Conservation (phyloP, 2,329 filamentous ascomycete genomes). For the Microdochium bolleyi region DNA sequence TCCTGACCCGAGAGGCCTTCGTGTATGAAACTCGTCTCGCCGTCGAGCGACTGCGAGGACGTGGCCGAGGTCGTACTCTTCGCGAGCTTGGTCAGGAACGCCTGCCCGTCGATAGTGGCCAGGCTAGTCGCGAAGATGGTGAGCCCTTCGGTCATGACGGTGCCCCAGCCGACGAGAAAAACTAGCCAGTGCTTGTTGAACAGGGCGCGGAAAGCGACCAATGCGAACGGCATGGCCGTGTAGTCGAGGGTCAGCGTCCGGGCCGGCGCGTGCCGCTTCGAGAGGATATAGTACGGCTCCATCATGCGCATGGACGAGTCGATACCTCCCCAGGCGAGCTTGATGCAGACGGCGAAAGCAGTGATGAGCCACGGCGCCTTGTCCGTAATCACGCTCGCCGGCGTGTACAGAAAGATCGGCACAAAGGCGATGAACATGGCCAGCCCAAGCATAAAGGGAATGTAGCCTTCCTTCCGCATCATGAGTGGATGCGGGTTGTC, state of each 20-base stretch:
- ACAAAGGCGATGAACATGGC: constrained; percentile 48
- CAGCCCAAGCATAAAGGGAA: constrained; percentile 53
- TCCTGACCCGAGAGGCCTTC: constrained; percentile 39
- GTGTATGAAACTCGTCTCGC: constrained; percentile 25
- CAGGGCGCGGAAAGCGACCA: constrained; percentile 53
- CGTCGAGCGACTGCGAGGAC: constrained; percentile 8
- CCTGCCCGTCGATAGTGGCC: constrained; percentile 53
- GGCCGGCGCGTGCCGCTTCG: constrained; percentile 54
- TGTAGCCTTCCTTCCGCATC: constrained; percentile 50
- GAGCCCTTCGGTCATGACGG: constrained; percentile 64
- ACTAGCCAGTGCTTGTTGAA: constrained; percentile 58
- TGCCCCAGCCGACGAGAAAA: constrained; percentile 61
- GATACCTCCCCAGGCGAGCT: constrained; percentile 60
- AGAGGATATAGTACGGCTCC: constrained; percentile 67
- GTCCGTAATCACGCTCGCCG: constrained; percentile 45
- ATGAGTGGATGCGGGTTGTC: constrained; percentile 63
- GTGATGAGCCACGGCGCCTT: constrained; percentile 60
- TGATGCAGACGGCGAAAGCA: constrained; percentile 55
- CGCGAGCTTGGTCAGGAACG: constrained; percentile 37
- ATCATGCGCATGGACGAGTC: constrained; percentile 66
- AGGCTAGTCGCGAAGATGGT: constrained; percentile 63
- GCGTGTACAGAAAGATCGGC: constrained; percentile 54
- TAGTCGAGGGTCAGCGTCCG: constrained; percentile 65
- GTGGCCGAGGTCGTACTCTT: constrained; percentile 6
- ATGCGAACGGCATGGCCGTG: constrained; percentile 61